Evolutionary conservation across 495 filamentous ascomycete species (phyloP), one percentile per base, ranked within the genome.

Genomic region (Penicillium fimorum): DNA sequence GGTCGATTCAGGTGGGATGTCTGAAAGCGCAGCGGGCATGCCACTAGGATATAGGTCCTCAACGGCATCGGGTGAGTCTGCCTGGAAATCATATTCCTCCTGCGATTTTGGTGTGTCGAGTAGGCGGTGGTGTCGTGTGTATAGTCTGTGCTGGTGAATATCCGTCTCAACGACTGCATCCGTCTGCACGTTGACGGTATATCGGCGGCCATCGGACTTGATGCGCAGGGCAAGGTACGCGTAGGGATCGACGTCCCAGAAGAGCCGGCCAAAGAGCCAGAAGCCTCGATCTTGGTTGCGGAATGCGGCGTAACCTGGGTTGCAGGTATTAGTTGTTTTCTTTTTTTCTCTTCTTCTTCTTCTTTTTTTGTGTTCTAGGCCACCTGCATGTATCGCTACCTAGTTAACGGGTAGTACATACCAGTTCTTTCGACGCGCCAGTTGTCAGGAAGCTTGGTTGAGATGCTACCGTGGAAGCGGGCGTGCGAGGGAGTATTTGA

Each of bases 161-260:
- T 98, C 94, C 4, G 92, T 93, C 33, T 91, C 86, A 45, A 96
- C 87, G 50, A 97, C 83, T 1, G 88, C 88, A 57, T 98, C 94
- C 10, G 91, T 96, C 77, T 97, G 95, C 37, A 98, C 76, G 70
- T 98, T 98, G 47, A 98, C 86, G 48, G 94, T 91, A 73, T 97
- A 98, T 59, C 88, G 87, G 9, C 93, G 77, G 12, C 93, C 92
- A 71, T 97, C 95, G 24, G 87, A 90, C 70, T 90, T 93, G 59
- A 97, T 79, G n/a, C 92, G 86, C 65, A 98, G 70, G 0, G 90
- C 95, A 8, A 97, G 83, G 71, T 91, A 97, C 6, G 80, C 70
- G 71, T 96, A 96, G 2, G 87, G 86, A 56, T 96, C 92, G 50
- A 96, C 86, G 66, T 98, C 85, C 90, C 90, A 96, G 37, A 88